Conservation (phyloP, 2,329 filamentous ascomycete genomes). For the Hirsutella minnesotensis region DNA sequence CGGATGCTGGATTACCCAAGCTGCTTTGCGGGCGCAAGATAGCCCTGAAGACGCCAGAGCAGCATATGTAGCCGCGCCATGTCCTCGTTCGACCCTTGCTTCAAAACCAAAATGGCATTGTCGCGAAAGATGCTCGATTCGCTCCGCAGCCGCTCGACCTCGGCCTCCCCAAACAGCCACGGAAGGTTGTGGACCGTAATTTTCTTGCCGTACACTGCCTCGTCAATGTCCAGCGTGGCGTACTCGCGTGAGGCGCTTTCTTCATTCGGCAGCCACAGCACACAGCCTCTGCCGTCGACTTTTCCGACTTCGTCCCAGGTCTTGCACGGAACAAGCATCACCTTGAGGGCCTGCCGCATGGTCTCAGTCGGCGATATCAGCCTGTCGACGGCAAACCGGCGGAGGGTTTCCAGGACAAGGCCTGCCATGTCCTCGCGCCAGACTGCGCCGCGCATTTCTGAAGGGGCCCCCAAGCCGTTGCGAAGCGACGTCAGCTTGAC, state of each 20-base stretch:
- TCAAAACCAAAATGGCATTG: conserved; percentile 30
- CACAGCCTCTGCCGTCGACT: conserved; percentile 28
- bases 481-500: conserved; percentile 10
- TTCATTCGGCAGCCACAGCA: conserved; percentile 28
- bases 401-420: conserved; percentile 38
- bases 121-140: conserved; percentile 22
- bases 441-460: conserved; percentile 6
- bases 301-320: conserved; percentile 31
- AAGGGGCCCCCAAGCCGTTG: conserved; percentile 14
- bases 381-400: conserved; percentile 31
- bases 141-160: conserved; percentile 25
- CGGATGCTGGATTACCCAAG: neutral
- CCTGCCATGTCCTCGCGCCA: conserved; percentile 43
- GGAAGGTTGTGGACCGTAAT: conserved; percentile 42
- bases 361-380: conserved; percentile 20
- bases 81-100: conserved; percentile 20
- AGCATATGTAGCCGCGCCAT: conserved; percentile 34
- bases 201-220: conserved; percentile 19
- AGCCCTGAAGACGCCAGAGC: conserved; percentile 49
- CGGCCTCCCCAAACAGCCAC: conserved; percentile 36
- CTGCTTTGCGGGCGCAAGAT: conserved; percentile 19
- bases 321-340: conserved; percentile 26
- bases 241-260: conserved; percentile 21
- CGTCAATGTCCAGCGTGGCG: conserved; percentile 31
- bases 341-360: conserved; percentile 17